Evolutionary conservation across 306 rosid genomes (phyloP).

Genomic region (Prunus kanzakura): DNA sequence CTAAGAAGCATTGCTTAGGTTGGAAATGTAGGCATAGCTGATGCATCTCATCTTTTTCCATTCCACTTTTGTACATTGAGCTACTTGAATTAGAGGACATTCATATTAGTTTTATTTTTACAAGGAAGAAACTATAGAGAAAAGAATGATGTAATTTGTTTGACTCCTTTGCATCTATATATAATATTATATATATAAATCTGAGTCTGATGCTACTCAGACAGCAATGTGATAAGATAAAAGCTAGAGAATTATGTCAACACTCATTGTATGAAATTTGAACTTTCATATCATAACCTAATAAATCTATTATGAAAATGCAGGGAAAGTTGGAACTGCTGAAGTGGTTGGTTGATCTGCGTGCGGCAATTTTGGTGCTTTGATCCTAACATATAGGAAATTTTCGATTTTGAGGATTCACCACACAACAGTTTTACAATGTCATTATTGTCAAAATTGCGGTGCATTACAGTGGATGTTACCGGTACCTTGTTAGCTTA

Average conservation of each 20-base stretch:
- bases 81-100: neutral
- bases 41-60: neutral
- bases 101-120: neutral
- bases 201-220: neutral
- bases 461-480: constrained; percentile 87
- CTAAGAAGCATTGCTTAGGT: neutral
- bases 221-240: neutral
- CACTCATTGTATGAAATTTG: neutral
- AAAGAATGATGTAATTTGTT: neutral
- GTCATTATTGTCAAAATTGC: constrained; percentile 60
- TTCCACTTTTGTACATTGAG: neutral
- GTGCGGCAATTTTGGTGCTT: neutral
- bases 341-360: neutral
- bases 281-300: neutral
- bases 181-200: neutral
- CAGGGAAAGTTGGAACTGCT: constrained; percentile 28
- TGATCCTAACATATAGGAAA: neutral
- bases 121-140: neutral
- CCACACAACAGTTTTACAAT: constrained; percentile 31
- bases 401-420: constrained; percentile 3
- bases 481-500: constrained; percentile 92
- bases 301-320: constrained; percentile 21
- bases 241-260: neutral
- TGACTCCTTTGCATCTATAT: neutral
- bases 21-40: neutral